Evolutionary conservation across 2,329 filamentous ascomycete species (phyloP).

Genomic region (Aureobasidium sp.): DNA sequence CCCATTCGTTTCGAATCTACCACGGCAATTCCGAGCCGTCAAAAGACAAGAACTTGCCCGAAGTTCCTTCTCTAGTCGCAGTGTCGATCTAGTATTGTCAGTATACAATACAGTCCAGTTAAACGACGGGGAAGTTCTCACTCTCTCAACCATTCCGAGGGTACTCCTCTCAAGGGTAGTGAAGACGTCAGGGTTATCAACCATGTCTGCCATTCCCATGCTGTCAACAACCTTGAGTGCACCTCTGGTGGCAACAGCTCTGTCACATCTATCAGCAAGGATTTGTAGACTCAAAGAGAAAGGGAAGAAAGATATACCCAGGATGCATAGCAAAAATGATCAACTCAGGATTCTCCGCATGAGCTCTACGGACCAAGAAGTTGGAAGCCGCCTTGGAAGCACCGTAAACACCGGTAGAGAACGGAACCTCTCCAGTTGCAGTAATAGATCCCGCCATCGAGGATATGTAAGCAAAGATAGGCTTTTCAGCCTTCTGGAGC

Average conservation of each 20-base stretch:
- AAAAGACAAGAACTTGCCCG: slow-evolving; percentile 3
- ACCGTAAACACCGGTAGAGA: not conserved
- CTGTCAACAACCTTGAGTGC: not conserved
- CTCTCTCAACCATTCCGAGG: not conserved
- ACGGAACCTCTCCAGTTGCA: not conserved
- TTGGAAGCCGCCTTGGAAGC: not conserved
- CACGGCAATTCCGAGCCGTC: not conserved
- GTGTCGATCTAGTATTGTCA: not conserved
- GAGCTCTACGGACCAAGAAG: not conserved
- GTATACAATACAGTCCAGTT: not conserved
- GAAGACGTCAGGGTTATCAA: not conserved
- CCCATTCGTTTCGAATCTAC: not conserved
- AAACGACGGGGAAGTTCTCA: not conserved
- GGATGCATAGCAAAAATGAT: not conserved
- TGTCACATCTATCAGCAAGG: not conserved
- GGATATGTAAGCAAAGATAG: not conserved
- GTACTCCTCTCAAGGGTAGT: not conserved
- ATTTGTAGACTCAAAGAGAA: not conserved
- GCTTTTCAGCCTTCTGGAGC: not conserved
- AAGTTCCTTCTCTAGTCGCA: not conserved
- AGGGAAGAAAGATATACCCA: not conserved
- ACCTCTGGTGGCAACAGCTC: not conserved
- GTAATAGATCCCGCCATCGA: not conserved
- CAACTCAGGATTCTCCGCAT: slow-evolving; percentile 3
- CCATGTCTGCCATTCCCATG: not conserved